phyloP scores from a whole-genome alignment of 805 yeast species.

The Yarrowia sp. region DNA sequence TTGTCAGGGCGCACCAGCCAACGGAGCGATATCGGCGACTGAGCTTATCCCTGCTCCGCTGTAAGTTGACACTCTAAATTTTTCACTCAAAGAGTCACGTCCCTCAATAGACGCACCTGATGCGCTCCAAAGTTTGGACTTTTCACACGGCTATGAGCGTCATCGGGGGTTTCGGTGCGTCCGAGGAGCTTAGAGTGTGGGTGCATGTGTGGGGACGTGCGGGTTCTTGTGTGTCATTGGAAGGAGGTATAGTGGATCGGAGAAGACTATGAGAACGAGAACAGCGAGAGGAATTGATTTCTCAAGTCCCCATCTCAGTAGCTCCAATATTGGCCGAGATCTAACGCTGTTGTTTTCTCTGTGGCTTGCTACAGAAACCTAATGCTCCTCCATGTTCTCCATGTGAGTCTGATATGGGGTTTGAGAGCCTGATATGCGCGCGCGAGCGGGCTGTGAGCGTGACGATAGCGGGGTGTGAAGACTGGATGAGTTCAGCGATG shows the following conservation, averaged over 20 bases:
- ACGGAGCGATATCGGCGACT: constrained; percentile 27
- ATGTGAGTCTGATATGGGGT: not conserved
- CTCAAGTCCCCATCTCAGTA: not conserved
- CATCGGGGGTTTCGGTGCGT: constrained; percentile 32
- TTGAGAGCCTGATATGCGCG: not conserved
- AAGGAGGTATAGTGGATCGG: not conserved
- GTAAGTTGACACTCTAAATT: not conserved
- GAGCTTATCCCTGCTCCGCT: too few species aligned
- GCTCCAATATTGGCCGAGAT: not conserved
- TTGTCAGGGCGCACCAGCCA: not conserved
- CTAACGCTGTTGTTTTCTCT: not conserved
- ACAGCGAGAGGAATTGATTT: not conserved
- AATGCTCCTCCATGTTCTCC: not conserved
- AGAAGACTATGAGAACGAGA: not conserved
- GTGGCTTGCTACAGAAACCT: constrained; percentile 1
- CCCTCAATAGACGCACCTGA: not conserved
- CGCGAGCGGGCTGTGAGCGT: too few species aligned
- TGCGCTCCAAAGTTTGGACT: not conserved
- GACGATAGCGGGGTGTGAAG: not conserved
- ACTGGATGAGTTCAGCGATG: too few species aligned
- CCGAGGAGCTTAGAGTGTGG: constrained; percentile 33
- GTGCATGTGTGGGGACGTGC: constrained; percentile 1
- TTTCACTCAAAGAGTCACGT: constrained; percentile 18
- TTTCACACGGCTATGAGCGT: constrained; percentile 27
- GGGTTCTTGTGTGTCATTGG: not conserved